Evolutionary conservation across 2,329 filamentous ascomycete genomes (phyloP), one percentile per base, ranked within the genome.

Genomic region (Trichoderma cornu-damae): DNA sequence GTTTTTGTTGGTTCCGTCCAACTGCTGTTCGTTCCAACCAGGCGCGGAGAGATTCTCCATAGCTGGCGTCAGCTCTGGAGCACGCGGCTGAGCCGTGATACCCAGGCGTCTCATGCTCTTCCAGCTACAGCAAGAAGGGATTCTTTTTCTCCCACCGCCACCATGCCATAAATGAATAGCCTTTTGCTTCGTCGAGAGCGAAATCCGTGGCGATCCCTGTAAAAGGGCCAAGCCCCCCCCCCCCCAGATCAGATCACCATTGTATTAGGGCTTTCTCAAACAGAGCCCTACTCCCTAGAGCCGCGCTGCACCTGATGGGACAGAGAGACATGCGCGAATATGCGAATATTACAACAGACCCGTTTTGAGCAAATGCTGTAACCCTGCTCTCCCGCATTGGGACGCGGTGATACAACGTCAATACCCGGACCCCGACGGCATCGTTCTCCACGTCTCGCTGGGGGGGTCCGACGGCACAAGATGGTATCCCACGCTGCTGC

Each of bases 111-210:
- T 38, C 22, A 37, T 55, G 40, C 38, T 35, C 11, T 34, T 11
- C 32, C 16, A 49, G 32, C 47, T 49, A 37, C 26, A 5, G 20
- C 8, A 38, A n/a, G n/a, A n/a, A n/a, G n/a, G n/a, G n/a, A n/a
- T n/a, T n/a, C n/a, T n/a, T n/a, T n/a, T 22, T 24, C 24, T 34
- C 28, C 49, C 52, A 55, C 52, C 30, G 52, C 52, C 52, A 55
- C 42, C 46, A 47, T 37, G 32, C 32, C 32, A n/a, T n/a, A n/a
- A n/a, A n/a, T n/a, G n/a, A n/a, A n/a, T n/a, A n/a, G n/a, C n/a
- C n/a, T n/a, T 47, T 32, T 46, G 32, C 38, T 47, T 38, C 20
- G 38, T 14, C 32, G 16, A n/a, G 8, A 12, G 37, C n/a, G 38
- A 42, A n/a, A 42, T 42, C 38, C 35, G 16, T 4, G 18, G 32